Evolutionary conservation across 2,329 filamentous ascomycete species (phyloP), one percentile per base, ranked within the genome.

Genomic region (Ophiostoma sp.): DNA sequence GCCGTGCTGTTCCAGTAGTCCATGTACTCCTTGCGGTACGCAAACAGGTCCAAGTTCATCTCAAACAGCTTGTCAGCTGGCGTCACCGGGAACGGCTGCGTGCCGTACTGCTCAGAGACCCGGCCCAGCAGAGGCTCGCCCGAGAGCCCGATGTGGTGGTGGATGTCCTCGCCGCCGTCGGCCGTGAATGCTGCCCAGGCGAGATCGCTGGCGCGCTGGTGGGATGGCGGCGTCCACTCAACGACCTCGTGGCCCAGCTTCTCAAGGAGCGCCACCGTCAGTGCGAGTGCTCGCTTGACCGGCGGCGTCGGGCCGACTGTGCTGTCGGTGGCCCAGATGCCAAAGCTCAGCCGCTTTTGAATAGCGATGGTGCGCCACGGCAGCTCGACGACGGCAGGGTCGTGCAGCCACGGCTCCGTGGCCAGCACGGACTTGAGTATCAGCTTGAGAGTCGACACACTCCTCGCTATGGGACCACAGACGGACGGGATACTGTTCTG

Each of bases 1-100:
- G 77, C 79, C 0, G 85, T 88, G 17, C 79, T 82, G 72, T 88
- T 88, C 87, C 86, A 89, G 75, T 88, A 89, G 68, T 89, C 86
- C 77, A 87, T 82, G 73, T 89, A 90, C 23, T 80, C 77, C 71
- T 84, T 85, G 74, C 88, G 85, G 67, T 64, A 64, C 7, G 31
- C 31, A 31, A n/a, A 35, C 31, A 35, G 60, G 5, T n/a, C 13
- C 1, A 88, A 77, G 6, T 88, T 89, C 66, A 82, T 73, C 74
- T 82, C 71, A 73, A 79, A 80, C 70, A 75, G 83, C 75, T 74
- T 75, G 7, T 74, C 72, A 67, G 75, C 76, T 57, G 44, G 74
- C 70, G 13, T 77, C 60, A 68, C 79, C 67, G 33, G n/a, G 23
- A 27, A 57, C 23, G 52, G 52, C n/a, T 57, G 23, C n/a, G 52